Evolutionary conservation across 495 filamentous ascomycete genomes (phyloP).

Genomic region (Lophium mytilinum): DNA sequence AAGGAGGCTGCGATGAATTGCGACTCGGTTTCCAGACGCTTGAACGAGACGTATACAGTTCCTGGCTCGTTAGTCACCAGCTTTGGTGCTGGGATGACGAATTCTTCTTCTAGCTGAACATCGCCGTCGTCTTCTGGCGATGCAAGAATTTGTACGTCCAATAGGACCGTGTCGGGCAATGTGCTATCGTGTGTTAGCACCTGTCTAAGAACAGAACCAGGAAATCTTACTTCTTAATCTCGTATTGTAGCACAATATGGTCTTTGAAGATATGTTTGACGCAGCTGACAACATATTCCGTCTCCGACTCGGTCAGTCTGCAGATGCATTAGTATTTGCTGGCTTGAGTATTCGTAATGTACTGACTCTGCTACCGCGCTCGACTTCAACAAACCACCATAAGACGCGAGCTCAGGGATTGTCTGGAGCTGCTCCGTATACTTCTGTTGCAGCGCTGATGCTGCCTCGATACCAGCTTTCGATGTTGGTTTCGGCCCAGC

Average conservation of each 20-base stretch:
- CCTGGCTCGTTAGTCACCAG: slow-evolving; percentile 75
- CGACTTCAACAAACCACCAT: slow-evolving; percentile 84
- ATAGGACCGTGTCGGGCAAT: slow-evolving; percentile 76
- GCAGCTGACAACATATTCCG: slow-evolving; percentile 75
- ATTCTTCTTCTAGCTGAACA: slow-evolving; percentile 65
- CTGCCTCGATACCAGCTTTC: slow-evolving; percentile 61
- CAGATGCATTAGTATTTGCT: too few relatives aligned
- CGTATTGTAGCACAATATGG: slow-evolving; percentile 91
- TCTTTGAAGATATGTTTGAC: slow-evolving; percentile 98
- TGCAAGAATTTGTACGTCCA: slow-evolving; percentile 84
- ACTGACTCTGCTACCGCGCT: slow-evolving; percentile 60
- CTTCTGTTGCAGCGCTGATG: slow-evolving; percentile 72
- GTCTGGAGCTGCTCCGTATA: slow-evolving; percentile 78
- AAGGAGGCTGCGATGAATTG: slow-evolving; percentile 70
- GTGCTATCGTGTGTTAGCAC: slow-evolving; percentile 38
- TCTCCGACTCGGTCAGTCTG: slow-evolving; percentile 83
- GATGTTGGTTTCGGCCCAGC: slow-evolving; percentile 68
- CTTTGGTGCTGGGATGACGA: slow-evolving; percentile 82
- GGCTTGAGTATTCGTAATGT: too few relatives aligned
- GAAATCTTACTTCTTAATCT: slow-evolving; percentile 66
- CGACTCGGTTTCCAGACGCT: slow-evolving; percentile 63
- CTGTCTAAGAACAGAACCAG: too few relatives aligned
- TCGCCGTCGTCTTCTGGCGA: slow-evolving; percentile 71
- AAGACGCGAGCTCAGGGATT: slow-evolving; percentile 82
- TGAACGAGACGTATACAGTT: slow-evolving; percentile 91